phyloP scores from a whole-genome alignment of 1,139 yeast species.

The Nakaseomyces glabratus region DNA sequence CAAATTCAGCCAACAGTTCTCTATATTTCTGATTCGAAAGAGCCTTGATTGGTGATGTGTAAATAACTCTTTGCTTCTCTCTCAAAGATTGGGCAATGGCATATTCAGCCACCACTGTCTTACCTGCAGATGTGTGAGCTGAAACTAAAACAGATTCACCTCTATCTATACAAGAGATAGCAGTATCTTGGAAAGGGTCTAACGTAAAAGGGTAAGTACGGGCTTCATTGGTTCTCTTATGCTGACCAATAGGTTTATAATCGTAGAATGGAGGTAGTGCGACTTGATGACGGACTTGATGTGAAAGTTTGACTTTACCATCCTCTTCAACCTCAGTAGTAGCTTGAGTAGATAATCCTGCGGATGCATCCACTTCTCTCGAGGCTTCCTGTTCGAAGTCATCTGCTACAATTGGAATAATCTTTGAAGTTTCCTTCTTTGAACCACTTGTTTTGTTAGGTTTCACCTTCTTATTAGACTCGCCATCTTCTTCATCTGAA shows the following conservation, averaged over 20 bases:
- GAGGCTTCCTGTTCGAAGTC: constrained; percentile 86
- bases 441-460: constrained; percentile 26
- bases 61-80: constrained; percentile 88
- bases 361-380: constrained; percentile 73
- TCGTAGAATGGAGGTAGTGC: constrained; percentile 90
- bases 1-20: constrained; percentile 84
- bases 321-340: constrained; percentile 32
- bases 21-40: constrained; percentile 92
- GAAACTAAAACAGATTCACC: constrained; percentile 94
- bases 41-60: constrained; percentile 96
- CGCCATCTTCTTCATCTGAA: constrained; percentile 12
- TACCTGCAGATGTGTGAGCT: constrained; percentile 98
- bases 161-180: constrained; percentile 88
- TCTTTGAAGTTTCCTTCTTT: constrained; percentile 31
- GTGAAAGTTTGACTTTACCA: constrained; percentile 63
- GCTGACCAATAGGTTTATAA: constrained; percentile 80
- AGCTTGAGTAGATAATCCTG: constrained; percentile 45
- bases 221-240: constrained; percentile 64
- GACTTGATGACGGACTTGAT: constrained; percentile 95
- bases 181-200: constrained; percentile 95
- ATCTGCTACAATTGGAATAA: constrained; percentile 72
- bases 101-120: constrained; percentile 97
- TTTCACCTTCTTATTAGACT: constrained; percentile 19
- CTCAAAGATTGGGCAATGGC: constrained; percentile 92
- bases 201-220: constrained; percentile 82